Conservation (phyloP, 2,329 filamentous ascomycete species). For the Fusarium coicis region DNA sequence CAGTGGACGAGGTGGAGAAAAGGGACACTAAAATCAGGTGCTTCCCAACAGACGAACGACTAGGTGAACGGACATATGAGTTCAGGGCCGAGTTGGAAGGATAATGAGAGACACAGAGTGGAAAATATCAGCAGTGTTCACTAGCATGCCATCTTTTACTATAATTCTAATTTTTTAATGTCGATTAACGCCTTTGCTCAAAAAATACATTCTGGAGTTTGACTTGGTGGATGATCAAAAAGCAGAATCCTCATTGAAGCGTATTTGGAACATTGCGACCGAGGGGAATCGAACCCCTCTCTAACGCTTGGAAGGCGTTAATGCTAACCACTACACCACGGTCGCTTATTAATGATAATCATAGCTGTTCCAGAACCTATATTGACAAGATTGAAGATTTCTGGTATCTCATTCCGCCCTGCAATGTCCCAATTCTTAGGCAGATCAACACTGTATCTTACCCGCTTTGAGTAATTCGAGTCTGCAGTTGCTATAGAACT, state of each 20-base stretch:
- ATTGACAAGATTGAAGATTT: accelerated
- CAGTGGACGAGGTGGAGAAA: slow-evolving; percentile 13
- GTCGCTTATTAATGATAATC: background rate
- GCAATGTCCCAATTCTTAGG: too few species aligned
- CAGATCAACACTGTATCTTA: background rate
- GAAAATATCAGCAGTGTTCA: background rate
- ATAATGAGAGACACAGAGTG: background rate
- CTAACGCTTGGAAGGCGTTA: slow-evolving; percentile 29
- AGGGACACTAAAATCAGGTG: slow-evolving; percentile 25
- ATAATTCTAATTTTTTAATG: background rate
- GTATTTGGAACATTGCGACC: background rate
- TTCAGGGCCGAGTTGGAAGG: slow-evolving; percentile 30
- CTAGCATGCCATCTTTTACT: background rate
- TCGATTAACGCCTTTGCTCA: too few species aligned
- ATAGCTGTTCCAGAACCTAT: accelerated
- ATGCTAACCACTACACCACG: slow-evolving; percentile 28
- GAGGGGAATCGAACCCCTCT: slow-evolving; percentile 23
- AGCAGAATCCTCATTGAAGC: accelerated
- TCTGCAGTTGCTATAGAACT: background rate
- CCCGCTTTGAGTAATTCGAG: background rate
- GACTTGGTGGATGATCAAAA: background rate
- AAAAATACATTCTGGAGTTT: too few species aligned
- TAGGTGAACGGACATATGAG: slow-evolving; percentile 17
- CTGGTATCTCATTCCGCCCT: background rate
- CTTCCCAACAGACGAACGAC: slow-evolving; percentile 12